Conservation (phyloP, 192 early-diverging fungal species). For the Entomortierella beljakovae region DNA sequence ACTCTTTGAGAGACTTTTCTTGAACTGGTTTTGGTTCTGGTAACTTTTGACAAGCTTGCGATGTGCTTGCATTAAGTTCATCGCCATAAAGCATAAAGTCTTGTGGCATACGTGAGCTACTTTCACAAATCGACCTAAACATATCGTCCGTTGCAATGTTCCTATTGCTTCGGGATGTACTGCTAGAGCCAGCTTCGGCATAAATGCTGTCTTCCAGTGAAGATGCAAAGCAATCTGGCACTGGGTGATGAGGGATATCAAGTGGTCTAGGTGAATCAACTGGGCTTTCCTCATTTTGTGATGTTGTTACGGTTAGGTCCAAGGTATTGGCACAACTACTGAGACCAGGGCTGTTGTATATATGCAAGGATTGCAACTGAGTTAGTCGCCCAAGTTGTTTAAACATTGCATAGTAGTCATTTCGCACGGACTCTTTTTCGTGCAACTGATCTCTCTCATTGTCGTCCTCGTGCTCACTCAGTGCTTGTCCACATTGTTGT, state of each 20-base stretch:
- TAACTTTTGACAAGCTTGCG: not conserved
- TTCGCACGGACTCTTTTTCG: slow-evolving; percentile 20
- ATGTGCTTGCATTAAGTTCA: not conserved
- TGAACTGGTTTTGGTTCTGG: not conserved
- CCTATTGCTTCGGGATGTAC: not conserved
- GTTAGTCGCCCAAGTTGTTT: slow-evolving; percentile 25
- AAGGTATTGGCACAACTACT: not conserved
- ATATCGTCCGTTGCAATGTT: not conserved
- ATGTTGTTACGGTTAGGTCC: not conserved
- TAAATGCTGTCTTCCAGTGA: not conserved
- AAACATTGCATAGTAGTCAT: slow-evolving; percentile 43
- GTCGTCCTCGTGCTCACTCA: not conserved
- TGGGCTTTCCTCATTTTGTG: not conserved
- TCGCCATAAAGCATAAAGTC: not conserved
- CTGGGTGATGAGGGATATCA: not conserved
- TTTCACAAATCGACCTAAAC: not conserved
- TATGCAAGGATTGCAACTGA: slow-evolving; percentile 17
- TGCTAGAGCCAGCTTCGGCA: not conserved
- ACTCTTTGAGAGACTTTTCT: not conserved
- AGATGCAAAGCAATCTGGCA: not conserved
- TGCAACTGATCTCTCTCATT: not conserved
- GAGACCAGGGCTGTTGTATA: slow-evolving; percentile 42
- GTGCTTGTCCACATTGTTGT: not conserved
- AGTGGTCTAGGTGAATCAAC: not conserved
- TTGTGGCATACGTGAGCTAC: not conserved